Conservation (phyloP, 768 basidiomycete species). For the Gautieria morchelliformis region DNA sequence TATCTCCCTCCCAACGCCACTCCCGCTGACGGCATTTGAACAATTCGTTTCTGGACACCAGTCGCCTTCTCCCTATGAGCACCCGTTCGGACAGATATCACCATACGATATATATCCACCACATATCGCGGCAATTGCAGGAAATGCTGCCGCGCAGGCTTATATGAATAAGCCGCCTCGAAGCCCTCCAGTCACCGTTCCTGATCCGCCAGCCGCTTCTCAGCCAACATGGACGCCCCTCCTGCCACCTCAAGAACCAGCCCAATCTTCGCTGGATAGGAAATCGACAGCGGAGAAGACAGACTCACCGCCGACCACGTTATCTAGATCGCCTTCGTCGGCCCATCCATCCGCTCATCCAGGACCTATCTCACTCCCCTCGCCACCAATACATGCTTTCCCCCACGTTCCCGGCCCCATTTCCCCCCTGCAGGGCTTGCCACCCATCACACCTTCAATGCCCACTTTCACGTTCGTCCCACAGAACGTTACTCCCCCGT, state of each 20-base stretch:
- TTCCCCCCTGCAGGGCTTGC: constrained; percentile 62
- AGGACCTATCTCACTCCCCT: constrained; percentile 61
- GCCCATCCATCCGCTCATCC: constrained; percentile 46
- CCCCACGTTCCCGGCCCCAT: constrained; percentile 15
- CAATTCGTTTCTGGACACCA: constrained; percentile 23
- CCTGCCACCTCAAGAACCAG: neutral
- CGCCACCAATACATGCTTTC: constrained; percentile 28
- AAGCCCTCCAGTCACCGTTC: neutral
- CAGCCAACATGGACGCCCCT: neutral
- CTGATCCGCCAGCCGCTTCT: neutral
- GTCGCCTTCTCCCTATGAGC: constrained; percentile 24
- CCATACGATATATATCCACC: constrained; percentile 25
- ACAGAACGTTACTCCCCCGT: constrained; percentile 34
- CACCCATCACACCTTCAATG: constrained; percentile 95
- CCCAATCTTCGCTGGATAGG: neutral
- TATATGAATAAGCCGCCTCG: constrained; percentile 1
- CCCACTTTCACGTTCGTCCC: constrained; percentile 83
- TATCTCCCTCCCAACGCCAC: constrained; percentile 2
- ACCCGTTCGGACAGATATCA: constrained; percentile 28
- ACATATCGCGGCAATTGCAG: neutral
- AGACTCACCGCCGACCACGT: neutral
- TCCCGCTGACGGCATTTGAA: constrained; percentile 16
- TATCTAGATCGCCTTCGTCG: constrained; percentile 13
- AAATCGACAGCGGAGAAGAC: neutral
- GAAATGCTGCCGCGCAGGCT: constrained; percentile 3